Base-by-base conservation (phyloP, 164 flowering plant species). In the Magnolia sinica region DNA sequence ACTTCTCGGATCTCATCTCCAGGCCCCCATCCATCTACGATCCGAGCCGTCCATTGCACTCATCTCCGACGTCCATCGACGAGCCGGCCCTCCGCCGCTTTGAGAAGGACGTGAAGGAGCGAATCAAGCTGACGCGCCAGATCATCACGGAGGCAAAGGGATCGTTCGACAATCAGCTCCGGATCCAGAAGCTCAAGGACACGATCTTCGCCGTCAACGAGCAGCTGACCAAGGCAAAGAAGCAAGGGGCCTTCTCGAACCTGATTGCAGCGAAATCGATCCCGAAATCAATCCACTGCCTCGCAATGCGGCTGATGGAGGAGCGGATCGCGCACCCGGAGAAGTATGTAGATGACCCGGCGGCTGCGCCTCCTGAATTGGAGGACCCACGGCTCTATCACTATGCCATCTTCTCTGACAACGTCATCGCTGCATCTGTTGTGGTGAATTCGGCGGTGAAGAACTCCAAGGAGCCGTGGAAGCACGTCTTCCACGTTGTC, bases 401-500 rank as follows among this genome's bases (percentile, higher is more conserved):
- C 73, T 82, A 78, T 20, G 81, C 81, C 8, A 70, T 78, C 61
- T 74, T 78, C 71, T 78, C 81, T 0, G 84, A 82, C 49, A 82
- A 82, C 13, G 81, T 79, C 18, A 72, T 82, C 1, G 84, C 84
- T 37, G 84, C 79, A 1, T 82, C 84, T 1, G 84, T 82, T 9
- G 84, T 82, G 19, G 84, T 82, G 50, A 82, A 80, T 72, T 82
- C 82, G 0, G 84, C 81, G 1, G 84, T 80, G 71, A 77, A 69
- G 71, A 79, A 82, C 65, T 59, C 84, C 3, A 80, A 71, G 20
- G 82, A 80, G 22, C 84, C 84, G 24, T 51, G 73, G 73, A 79
- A 77, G 59, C 82, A 82, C 23, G 84, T 82, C 19, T 82, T 82
- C 58, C 84, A 82, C n/a, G 82, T 80, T 4, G 84, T 82, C 49